Percentiles rank a stretch among this genome's conserved stretches.
Evolutionary conservation across 23 red algal genomes (phyloP).

Genomic region (Cyanidioschyzon merolae): DNA sequence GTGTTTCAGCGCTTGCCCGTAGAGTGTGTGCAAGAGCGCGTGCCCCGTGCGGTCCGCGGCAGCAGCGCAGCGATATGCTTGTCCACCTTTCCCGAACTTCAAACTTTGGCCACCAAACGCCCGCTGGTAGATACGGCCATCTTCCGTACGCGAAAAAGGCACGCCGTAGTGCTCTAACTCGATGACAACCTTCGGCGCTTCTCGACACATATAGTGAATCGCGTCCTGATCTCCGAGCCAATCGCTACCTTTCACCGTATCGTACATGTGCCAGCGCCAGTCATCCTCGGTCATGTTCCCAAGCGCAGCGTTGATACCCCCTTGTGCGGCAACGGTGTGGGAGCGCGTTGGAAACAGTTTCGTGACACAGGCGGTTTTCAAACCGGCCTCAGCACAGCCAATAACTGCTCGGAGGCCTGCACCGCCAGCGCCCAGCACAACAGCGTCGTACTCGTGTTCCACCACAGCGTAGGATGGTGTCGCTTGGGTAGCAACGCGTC

Average conservation of each 20-base stretch:
- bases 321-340: conserved; percentile 89
- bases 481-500: not conserved
- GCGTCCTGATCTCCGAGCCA: conserved; percentile 94
- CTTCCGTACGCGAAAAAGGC: conserved; percentile 79
- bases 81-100: conserved; percentile 85
- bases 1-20: conserved; percentile 74
- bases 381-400: conserved; percentile 67
- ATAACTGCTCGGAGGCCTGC: conserved; percentile 86
- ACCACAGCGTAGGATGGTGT: conserved; percentile 40
- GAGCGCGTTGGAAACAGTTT: conserved; percentile 94
- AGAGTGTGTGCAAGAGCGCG: conserved; percentile 85
- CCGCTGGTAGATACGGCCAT: conserved; percentile 82
- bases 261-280: conserved; percentile 99
- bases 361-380: conserved; percentile 59
- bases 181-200: conserved; percentile 69
- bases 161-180: conserved; percentile 93
- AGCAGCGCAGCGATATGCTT: conserved; percentile 89
- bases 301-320: conserved; percentile 84
- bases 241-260: conserved; percentile 89
- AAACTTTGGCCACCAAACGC: conserved; percentile 87
- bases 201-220: conserved; percentile 89
- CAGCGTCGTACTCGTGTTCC: conserved; percentile 68
- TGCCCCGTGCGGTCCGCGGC: conserved; percentile 95
- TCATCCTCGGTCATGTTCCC: conserved; percentile 89
- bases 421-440: conserved; percentile 80